Percentiles rank a stretch among this genome's conserved stretches.
phyloP scores from a whole-genome alignment of 768 basidiomycete genomes.

The Cystofilobasidium capitatum region DNA sequence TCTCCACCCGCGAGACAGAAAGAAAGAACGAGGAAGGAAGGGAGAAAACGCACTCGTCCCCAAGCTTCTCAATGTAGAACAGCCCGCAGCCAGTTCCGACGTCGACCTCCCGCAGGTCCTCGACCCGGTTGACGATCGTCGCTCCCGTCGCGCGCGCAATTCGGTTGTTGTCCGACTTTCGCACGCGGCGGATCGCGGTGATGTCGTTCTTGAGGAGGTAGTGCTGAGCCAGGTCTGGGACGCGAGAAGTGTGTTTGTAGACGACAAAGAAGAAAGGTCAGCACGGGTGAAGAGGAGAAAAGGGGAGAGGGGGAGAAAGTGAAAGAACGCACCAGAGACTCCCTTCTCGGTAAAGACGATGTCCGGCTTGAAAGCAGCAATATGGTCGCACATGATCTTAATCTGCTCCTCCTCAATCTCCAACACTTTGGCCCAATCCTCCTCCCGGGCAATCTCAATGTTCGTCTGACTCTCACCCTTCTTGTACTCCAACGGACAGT shows the following conservation, averaged over 20 bases:
- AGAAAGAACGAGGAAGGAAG: not conserved
- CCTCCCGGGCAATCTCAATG: slow-evolving; percentile 91
- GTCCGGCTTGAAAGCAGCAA: slow-evolving; percentile 91
- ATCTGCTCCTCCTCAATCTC: slow-evolving; percentile 97
- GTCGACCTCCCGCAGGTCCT: slow-evolving; percentile 84
- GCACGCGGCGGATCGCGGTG: slow-evolving; percentile 89
- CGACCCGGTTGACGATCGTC: slow-evolving; percentile 91
- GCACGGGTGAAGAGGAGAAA: not conserved
- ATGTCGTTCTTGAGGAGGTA: slow-evolving; percentile 77
- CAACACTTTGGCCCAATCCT: slow-evolving; percentile 83
- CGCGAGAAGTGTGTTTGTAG: not conserved
- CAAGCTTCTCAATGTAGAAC: slow-evolving; percentile 95
- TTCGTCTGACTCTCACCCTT: slow-evolving; percentile 98
- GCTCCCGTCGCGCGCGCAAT: slow-evolving; percentile 91
- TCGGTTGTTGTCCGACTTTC: slow-evolving; percentile 98
- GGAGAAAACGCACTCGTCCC: slow-evolving; percentile 60
- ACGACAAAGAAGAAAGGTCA: not conserved
- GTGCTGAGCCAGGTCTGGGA: slow-evolving; percentile 80
- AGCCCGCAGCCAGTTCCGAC: slow-evolving; percentile 87
- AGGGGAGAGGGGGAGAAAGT: not conserved
- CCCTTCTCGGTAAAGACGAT: slow-evolving; percentile 96
- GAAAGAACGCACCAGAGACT: slow-evolving; percentile 61
- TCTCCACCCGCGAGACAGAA: no score
- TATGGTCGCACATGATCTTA: slow-evolving; percentile 67
- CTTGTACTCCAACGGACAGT: slow-evolving; percentile 97